Conservation (phyloP, 1,284 basidiomycete genomes). For the Fomitopsis pinicola region DNA sequence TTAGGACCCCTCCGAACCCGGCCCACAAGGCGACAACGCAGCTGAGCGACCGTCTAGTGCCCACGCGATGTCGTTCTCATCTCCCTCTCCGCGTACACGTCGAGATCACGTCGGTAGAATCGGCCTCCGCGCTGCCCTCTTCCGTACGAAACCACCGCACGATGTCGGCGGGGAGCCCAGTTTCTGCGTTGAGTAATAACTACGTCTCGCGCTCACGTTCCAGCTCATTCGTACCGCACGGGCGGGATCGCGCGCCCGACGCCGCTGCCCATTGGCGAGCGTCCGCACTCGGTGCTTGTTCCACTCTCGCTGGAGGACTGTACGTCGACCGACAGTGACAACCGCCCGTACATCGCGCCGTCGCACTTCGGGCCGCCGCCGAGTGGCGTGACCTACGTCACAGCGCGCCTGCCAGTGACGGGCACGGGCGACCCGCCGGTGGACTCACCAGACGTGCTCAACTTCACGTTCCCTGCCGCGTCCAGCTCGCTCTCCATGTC, state of each 20-base stretch:
- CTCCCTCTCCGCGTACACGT: conserved; percentile 1
- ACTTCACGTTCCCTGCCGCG: conserved; percentile 24
- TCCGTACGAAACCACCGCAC: neutral
- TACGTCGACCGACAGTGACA: conserved; percentile 11
- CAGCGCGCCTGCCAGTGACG: conserved; percentile 6
- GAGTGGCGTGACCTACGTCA: conserved; percentile 1
- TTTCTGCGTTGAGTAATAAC: neutral
- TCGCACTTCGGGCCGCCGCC: conserved; percentile 3
- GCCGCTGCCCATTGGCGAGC: conserved; percentile 40
- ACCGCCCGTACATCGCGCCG: conserved; percentile 7
- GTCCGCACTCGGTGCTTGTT: conserved; percentile 24
- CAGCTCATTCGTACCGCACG: conserved; percentile 13
- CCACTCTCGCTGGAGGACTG: conserved; percentile 7
- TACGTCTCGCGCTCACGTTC: conserved; percentile 18
- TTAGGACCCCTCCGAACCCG: neutral
- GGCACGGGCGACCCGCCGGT: conserved; percentile 16
- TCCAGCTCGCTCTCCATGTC: conserved; percentile 1
- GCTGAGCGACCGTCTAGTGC: neutral
- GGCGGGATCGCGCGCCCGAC: conserved; percentile 12
- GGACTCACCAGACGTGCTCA: conserved; percentile 27
- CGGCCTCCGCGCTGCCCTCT: neutral
- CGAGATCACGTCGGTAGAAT: too few species aligned
- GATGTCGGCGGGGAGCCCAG: neutral
- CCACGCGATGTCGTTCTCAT: conserved; percentile 2
- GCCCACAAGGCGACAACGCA: neutral